Evolutionary conservation across 495 filamentous ascomycete genomes (phyloP), one percentile per base, ranked within the genome.

Genomic region (Penicillium cosmopolitanum): DNA sequence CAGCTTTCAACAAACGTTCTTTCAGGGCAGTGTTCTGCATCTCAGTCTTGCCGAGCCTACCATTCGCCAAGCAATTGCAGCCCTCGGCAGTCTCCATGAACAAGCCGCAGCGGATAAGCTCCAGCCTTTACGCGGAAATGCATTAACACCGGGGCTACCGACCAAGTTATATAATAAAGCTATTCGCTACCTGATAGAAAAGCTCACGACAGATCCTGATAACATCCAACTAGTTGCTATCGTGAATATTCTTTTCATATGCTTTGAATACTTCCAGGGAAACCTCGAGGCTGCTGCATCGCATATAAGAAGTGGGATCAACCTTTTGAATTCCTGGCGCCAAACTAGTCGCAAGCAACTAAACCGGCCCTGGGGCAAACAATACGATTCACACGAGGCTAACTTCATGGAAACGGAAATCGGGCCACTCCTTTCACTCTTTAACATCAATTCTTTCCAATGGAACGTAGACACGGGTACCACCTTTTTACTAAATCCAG

Each of bases 21-120:
- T 85, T 84, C 80, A 76, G 10, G 72, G 47, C 72, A 65, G 50
- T 35, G 69, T 89, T 8, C 67, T 87, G 28, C 81, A 84, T 62
- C 83, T 83, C 61, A 84, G 81, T 38, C 80, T 86, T 57, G 74
- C 78, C 7, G 82, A 87, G 64, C 76, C 86, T 15, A 76, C 84
- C 6, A 85, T 88, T 52, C 80, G 82, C 35, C 84, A 89, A 63
- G 85, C 85, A 4, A 81, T 87, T 3, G 76, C 88, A 11, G 87
- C 85, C 19, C 73, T 89, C 21, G 85, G 84, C 40, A 79, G 84
- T 0, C 69, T 89, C 34, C 86, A 88, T 57, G 86, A 88, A 63
- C 56, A 51, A 40, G 38, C 51, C 5, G 19, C 46, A 12, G 25
- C 15, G 0, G 43, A 34, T 19, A 21, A 5, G 43, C 21, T 54